Base-by-base conservation (phyloP, 257 asterid genomes). In the Solanum microdontum region DNA sequence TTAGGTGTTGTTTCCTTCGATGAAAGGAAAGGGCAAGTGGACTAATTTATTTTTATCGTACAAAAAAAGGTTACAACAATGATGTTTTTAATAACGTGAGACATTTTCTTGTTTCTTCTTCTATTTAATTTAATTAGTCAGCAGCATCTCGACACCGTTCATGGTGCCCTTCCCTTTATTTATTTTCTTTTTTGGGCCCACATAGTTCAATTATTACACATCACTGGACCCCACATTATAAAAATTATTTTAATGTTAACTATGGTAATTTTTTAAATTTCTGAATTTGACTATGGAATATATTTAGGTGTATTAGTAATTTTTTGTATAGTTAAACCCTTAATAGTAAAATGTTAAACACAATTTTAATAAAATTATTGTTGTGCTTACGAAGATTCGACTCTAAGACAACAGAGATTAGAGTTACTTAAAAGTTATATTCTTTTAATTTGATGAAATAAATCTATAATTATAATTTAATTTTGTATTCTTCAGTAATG, bases 61-160 rank as follows among this genome's bases (percentile, higher is more conserved):
- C 26, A 26, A 79, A 43, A 24, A 43, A 26, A n/a, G 11, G 33
- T 76, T 76, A 37, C 83, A 39, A 43, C 9, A 30, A 74, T 79
- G 8, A 79, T 30, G 51, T 36, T 74, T 70, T 74, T 34, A 73
- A 73, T 21, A 10, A 79, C 3, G 37, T 79, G 4, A 24, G 66
- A 79, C 39, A 43, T 79, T 79, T 77, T 79, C 64, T 40, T 37
- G 83, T n/a, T 39, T 39, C n/a, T 39, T 73, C 28, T 74, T 74
- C 82, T 74, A 32, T 34, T 36, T 36, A 4, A 24, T 43, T 79
- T 43, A 32, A 79, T 15, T 79, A 43, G 84, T 37, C 36, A 75
- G 87, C 87, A 84, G 64, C 87, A 43, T 66, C 79, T 84, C 87
- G 87, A 84, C 79, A 84, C 87, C 87, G 87, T 84, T 84, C 60